Evolutionary conservation across 2,329 filamentous ascomycete genomes (phyloP).

Genomic region (Cephalotrichum gorgonifer): DNA sequence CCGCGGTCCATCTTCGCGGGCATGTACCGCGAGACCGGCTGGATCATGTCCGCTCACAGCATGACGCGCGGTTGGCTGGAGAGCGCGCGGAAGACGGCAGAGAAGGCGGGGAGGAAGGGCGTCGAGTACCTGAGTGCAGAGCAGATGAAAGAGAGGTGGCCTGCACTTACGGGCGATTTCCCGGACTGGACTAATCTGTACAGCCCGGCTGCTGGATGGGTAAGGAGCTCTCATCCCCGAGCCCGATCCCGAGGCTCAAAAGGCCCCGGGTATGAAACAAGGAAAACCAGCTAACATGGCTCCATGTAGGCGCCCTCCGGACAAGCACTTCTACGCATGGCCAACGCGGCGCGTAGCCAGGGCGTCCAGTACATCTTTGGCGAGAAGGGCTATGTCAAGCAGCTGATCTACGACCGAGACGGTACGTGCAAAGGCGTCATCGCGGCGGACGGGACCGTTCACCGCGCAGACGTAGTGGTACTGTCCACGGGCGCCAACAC

Average conservation of each 20-base stretch:
- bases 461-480: slow-evolving; percentile 49
- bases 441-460: slow-evolving; percentile 30
- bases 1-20: slow-evolving; percentile 15
- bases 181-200: slow-evolving; percentile 16
- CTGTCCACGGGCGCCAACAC: slow-evolving; percentile 61
- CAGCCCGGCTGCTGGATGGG: slow-evolving; percentile 18
- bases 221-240: slow-evolving; percentile 6
- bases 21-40: slow-evolving; percentile 20
- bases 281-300: too few relatives aligned
- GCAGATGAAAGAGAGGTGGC: slow-evolving; percentile 17
- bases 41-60: slow-evolving; percentile 13
- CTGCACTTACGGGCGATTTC: slow-evolving; percentile 12
- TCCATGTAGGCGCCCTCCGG: slow-evolving; percentile 4
- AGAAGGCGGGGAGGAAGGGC: slow-evolving; percentile 12
- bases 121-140: slow-evolving; percentile 15
- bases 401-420: slow-evolving; percentile 14
- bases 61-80: slow-evolving; percentile 18
- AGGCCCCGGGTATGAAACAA: too few relatives aligned
- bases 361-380: slow-evolving; percentile 19
- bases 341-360: slow-evolving; percentile 13
- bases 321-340: slow-evolving; percentile 20
- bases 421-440: slow-evolving; percentile 31
- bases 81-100: slow-evolving; percentile 14
- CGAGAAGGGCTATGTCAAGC: slow-evolving; percentile 3
- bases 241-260: too few relatives aligned